Evolutionary conservation across 345 rosid genomes (phyloP).

Genomic region (Syzygium jambos): DNA sequence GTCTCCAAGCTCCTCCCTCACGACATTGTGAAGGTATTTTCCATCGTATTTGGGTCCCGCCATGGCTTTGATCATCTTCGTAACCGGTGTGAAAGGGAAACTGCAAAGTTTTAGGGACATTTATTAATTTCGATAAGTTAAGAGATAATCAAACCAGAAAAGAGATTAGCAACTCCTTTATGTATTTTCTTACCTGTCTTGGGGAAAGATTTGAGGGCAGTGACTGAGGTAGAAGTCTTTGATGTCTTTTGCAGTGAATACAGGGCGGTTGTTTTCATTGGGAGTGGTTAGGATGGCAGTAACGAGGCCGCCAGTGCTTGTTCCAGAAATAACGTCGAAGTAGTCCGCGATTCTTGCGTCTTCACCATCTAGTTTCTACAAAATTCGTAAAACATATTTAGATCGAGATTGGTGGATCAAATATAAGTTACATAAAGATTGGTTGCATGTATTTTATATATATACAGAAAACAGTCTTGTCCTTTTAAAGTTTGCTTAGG

Average conservation of each 20-base stretch:
- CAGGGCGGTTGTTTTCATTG: conserved; percentile 16
- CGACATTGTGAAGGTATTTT: conserved; percentile 9
- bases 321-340: conserved; percentile 27
- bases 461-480: conserved; percentile 8
- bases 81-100: neutral
- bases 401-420: neutral
- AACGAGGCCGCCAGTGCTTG: conserved; percentile 35
- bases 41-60: conserved; percentile 28
- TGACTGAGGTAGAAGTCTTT: conserved; percentile 12
- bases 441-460: neutral
- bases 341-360: conserved; percentile 31
- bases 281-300: conserved; percentile 29
- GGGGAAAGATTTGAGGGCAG: conserved; percentile 23
- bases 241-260: conserved; percentile 28
- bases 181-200: neutral
- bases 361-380: conserved; percentile 25
- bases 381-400: neutral
- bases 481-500: conserved; percentile 1
- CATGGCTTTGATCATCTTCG: conserved; percentile 1
- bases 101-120: neutral
- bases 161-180: neutral
- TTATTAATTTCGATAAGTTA: neutral
- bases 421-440: neutral
- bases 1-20: conserved; percentile 18
- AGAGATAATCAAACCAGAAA: neutral